Conservation (phyloP, 371 early-diverging fungal genomes). For the Rhizomucor miehei region DNA sequence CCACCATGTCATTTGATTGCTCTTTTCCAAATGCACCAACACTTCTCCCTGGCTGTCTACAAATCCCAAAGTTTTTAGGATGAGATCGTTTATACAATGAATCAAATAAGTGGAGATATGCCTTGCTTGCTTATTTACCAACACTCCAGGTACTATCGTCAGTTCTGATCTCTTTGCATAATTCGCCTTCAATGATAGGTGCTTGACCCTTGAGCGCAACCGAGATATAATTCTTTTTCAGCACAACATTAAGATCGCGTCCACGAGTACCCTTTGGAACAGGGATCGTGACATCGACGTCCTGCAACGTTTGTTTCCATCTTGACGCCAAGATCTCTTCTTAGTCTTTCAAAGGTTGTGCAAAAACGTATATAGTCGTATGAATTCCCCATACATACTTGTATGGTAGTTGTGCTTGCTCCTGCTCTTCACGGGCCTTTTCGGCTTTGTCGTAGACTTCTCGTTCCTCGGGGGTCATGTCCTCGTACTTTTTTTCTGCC, state of each 20-base stretch:
- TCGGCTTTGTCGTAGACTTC: constrained; percentile 32
- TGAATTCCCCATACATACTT: constrained; percentile 30
- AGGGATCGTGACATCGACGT: constrained; percentile 76
- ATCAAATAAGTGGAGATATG: too few relatives aligned
- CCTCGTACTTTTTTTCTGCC: constrained; percentile 18
- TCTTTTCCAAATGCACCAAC: constrained; percentile 80
- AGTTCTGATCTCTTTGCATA: constrained; percentile 67
- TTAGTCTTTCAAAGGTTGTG: not conserved
- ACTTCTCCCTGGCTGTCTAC: constrained; percentile 68
- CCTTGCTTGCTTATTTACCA: constrained; percentile 34
- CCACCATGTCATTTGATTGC: constrained; percentile 90
- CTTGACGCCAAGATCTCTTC: constrained; percentile 7
- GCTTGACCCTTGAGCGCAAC: constrained; percentile 77
- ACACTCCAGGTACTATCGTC: constrained; percentile 89
- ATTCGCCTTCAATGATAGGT: constrained; percentile 75
- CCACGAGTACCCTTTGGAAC: constrained; percentile 76
- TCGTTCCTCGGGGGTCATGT: constrained; percentile 37
- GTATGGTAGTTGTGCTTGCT: constrained; percentile 59
- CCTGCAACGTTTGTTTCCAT: constrained; percentile 86
- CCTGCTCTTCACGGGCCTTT: constrained; percentile 32
- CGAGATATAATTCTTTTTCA: constrained; percentile 66
- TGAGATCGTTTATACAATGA: too few relatives aligned
- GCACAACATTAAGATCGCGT: constrained; percentile 64
- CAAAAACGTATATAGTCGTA: not conserved
- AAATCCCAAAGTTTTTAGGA: not conserved